Evolutionary conservation across 331 rosid species (phyloP).

Genomic region (Acacia concinna): DNA sequence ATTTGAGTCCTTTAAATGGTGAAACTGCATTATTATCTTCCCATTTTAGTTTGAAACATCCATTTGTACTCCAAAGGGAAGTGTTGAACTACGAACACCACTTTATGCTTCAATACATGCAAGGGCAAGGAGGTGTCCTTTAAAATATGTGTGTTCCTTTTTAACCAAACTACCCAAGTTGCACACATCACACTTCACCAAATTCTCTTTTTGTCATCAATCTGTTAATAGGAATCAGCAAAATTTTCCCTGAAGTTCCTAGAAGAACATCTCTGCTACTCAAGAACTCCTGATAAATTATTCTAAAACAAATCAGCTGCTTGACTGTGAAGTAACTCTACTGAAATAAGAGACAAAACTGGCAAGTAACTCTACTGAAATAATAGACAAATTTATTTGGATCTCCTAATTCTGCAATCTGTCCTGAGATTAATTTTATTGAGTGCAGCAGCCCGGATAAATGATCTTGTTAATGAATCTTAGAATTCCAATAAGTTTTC

Average conservation of each 20-base stretch:
- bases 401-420: background rate
- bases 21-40: constrained; percentile 20
- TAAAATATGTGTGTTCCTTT: background rate
- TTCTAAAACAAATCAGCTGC: background rate
- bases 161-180: background rate
- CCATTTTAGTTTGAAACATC: background rate
- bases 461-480: background rate
- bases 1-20: constrained; percentile 15
- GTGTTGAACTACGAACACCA: background rate
- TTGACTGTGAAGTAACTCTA: background rate
- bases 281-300: background rate
- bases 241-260: background rate
- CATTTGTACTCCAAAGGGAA: background rate
- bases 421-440: background rate
- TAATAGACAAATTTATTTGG: background rate
- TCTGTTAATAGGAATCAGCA: background rate
- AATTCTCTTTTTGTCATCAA: background rate
- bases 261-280: background rate
- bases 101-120: background rate
- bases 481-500: background rate
- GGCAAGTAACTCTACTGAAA: no score
- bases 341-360: background rate
- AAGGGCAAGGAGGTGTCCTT: background rate
- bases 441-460: background rate
- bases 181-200: background rate